Base-by-base conservation (phyloP, 1,284 basidiomycete species). In the Microstroma glucosiphilum region DNA sequence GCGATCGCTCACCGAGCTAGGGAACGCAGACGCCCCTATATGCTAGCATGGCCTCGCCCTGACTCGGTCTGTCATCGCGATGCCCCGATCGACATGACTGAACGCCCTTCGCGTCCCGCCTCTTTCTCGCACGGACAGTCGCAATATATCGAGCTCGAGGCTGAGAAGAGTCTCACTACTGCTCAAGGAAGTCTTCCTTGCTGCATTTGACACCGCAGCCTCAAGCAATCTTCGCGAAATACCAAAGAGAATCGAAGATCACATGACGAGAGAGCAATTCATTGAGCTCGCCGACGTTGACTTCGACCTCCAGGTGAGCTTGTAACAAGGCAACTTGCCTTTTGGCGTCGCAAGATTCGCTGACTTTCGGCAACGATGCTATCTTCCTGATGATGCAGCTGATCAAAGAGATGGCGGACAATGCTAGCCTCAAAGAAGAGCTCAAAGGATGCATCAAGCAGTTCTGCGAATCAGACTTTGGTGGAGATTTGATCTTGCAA, bases 391-490 rank as follows among this genome's bases (percentile, higher is more conserved):
- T 48, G 4, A 6, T 12, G 4, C 46, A 48, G 17, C 46, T n/a
- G 17, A n/a, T 64, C 26, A 37, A 57, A 15, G 25, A 26, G 12
- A 51, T 58, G 21, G 65, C 66, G 19, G 64, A 57, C 1, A 23
- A 54, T 9, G 25, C 57, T 4, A 53, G 58, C n/a, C 64, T 69
- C 54, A 26, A 57, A 23, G 26, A 40, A 15, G 65, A 69, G 55
- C 64, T 69, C 54, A 26, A 57, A 21, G 26, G 26, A 15, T 65
- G 67, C 56, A 58, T 67, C 40, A 15, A 53, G 25, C 53, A 48
- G 7, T 61, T 58, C 1, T 68, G 66, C 57, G 46, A 59, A 19
- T 62, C 62, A 15, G 65, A 68, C 56, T 56, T 68, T 37, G 64
- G 30, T 19, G 61, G 60, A 23, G 59, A 64, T 21, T 61, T 67